These are phyloP conservation scores for Nectriaceae sp. DNA, from an alignment of 2,329 filamentous ascomycete genomes.

Conservation along the genomic window DNA sequence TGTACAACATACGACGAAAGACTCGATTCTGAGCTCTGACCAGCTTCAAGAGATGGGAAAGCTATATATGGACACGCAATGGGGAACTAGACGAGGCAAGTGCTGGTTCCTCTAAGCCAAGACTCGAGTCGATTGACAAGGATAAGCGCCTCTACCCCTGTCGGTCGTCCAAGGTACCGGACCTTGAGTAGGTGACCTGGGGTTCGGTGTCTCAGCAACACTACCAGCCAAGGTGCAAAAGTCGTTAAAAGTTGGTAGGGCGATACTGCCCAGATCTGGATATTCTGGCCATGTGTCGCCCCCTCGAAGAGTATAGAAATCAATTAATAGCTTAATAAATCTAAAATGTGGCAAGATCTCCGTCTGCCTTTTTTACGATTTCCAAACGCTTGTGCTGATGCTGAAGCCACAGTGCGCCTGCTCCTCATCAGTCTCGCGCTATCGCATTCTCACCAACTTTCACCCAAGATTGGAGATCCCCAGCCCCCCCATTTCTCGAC, in stretches of 20 bases:
- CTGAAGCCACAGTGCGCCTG: not conserved
- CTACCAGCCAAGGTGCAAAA: constrained; percentile 4
- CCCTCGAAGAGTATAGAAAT: not conserved
- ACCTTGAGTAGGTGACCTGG: not conserved
- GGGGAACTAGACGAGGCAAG: not conserved
- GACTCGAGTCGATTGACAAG: not conserved
- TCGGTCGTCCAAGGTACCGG: not conserved
- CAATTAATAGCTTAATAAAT: not conserved
- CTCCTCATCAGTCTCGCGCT: constrained; percentile 19
- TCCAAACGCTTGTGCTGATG: not conserved
- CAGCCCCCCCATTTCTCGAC: constrained; percentile 28
- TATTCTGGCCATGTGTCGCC: not conserved
- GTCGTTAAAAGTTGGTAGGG: constrained; percentile 30
- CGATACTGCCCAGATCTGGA: constrained; percentile 19
- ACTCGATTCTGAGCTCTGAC: too few relatives aligned
- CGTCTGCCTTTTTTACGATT: not conserved
- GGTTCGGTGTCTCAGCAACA: too few relatives aligned
- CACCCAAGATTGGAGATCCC: constrained; percentile 14
- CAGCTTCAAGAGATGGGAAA: not conserved
- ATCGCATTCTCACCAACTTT: constrained; percentile 26
- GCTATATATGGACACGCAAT: not conserved
- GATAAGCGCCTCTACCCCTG: not conserved
- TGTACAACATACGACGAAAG: too few relatives aligned
- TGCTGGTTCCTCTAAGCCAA: not conserved
- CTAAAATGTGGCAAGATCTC: too few relatives aligned